Evolutionary conservation across 2,329 filamentous ascomycete genomes (phyloP).

Genomic region (Biscogniauxia sp.): DNA sequence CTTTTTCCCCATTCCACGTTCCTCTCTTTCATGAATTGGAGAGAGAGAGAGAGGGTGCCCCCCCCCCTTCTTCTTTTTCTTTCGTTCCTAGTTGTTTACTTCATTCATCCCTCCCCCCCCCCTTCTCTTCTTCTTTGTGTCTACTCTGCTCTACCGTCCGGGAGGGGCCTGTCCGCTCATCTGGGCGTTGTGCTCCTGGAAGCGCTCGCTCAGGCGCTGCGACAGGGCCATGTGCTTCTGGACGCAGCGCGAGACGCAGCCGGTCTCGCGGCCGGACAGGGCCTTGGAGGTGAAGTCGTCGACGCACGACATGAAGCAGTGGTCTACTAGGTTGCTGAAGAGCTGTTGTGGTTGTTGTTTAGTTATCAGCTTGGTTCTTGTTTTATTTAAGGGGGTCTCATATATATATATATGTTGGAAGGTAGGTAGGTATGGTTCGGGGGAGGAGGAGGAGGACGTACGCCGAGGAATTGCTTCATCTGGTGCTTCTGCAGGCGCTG

Average conservation of each 20-base stretch:
- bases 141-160: conserved; percentile 41
- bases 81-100: too few species aligned
- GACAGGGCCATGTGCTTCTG: conserved; percentile 94
- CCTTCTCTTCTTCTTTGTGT: not conserved
- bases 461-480: conserved; percentile 98
- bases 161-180: conserved; percentile 52
- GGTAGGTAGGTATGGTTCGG: too few species aligned
- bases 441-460: conserved; percentile 51
- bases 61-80: too few species aligned
- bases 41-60: too few species aligned
- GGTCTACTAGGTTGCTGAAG: conserved; percentile 69
- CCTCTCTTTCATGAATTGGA: too few species aligned
- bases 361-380: not conserved
- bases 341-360: conserved; percentile 40
- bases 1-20: too few species aligned
- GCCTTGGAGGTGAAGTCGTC: conserved; percentile 99
- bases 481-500: conserved; percentile 95
- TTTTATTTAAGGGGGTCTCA: not conserved
- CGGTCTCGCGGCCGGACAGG: conserved; percentile 80
- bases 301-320: conserved; percentile 96
- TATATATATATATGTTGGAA: too few species aligned
- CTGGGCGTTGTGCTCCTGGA: conserved; percentile 67
- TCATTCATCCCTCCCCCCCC: too few species aligned
- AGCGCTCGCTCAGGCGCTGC: conserved; percentile 86
- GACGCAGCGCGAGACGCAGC: conserved; percentile 91